Base-by-base conservation (phyloP, 768 basidiomycete species). In the Trametes maxima region DNA sequence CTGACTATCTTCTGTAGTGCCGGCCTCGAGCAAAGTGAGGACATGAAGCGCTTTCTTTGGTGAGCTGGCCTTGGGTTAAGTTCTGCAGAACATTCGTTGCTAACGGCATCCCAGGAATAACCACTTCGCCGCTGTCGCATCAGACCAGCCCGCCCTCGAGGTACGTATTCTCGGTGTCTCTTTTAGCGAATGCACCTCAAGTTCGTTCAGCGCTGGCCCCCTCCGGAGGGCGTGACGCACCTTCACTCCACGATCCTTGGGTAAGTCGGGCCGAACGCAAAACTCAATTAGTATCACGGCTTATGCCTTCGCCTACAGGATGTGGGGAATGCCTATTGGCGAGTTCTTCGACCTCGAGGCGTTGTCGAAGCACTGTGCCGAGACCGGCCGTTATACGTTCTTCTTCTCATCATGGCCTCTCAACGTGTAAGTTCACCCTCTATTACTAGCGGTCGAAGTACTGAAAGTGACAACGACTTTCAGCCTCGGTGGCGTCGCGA, bases 31-130 rank as follows among this genome's bases (percentile, higher is more conserved):
- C 85, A 87, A 67, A 78, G 80, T n/a, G 84, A 86, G 17, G 85
- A 85, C 48, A 87, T 87, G 87, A 89, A 87, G 63, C 79, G 81
- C n/a, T 89, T 88, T 73, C 72, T 88, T n/a, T 89, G 88, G 87
- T 86, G 67, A 16, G n/a, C 35, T n/a, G 36, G 5, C 58, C 1
- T 43, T 13, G 45, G 3, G 21, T 3, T 11, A 14, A 1, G 14
- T 58, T 50, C 48, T 42, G 12, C n/a, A 19, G 8, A 13, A n/a
- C 40, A 51, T 58, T n/a, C 57, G 42, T 40, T 13, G 28, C 40
- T 58, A 11, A 58, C 57, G 39, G 48, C 48, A 57, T 33, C 19
- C 45, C 61, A 87, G 87, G 87, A 79, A 90, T 70, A 88, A 88
- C 71, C 88, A 89, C 68, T 89, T 89, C 69, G 82, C 87, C 1